Conservation (phyloP, 1,284 basidiomycete species). For the Cryptococcus sp. region DNA sequence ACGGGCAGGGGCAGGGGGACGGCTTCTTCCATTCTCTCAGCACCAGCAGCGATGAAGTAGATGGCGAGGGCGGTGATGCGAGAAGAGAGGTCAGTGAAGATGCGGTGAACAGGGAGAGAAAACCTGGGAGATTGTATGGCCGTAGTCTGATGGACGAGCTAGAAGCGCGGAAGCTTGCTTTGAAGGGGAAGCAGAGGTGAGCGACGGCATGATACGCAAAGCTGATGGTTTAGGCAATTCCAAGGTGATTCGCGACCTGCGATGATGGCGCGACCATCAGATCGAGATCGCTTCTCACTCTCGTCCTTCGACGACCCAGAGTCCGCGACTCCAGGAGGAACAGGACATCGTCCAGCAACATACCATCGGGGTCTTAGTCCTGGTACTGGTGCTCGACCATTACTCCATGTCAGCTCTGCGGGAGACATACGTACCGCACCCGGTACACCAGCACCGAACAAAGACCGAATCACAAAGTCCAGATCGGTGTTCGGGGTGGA, state of each 20-base stretch:
- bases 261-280: conserved; percentile 47
- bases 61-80: conserved; percentile 17
- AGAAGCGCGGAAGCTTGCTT: conserved; percentile 45
- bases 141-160: conserved; percentile 52
- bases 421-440: conserved; percentile 8
- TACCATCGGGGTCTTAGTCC: conserved; percentile 3
- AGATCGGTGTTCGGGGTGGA: conserved; percentile 51
- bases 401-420: conserved; percentile 11
- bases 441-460: background rate
- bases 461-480: conserved; percentile 32
- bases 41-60: conserved; percentile 21
- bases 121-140: conserved; percentile 45
- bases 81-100: conserved; percentile 12
- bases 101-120: conserved; percentile 24
- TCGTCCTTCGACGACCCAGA: background rate
- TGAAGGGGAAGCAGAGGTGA: conserved; percentile 45
- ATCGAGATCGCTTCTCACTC: conserved; percentile 9
- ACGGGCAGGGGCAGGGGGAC: conserved; percentile 24
- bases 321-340: background rate
- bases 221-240: conserved; percentile 33
- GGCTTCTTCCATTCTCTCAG: no score
- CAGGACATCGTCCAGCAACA: conserved; percentile 1
- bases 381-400: conserved; percentile 1
- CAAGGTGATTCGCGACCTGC: conserved; percentile 50
- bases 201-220: background rate